Conservation (phyloP, 192 early-diverging fungal genomes). For the Coemansia sp. region DNA sequence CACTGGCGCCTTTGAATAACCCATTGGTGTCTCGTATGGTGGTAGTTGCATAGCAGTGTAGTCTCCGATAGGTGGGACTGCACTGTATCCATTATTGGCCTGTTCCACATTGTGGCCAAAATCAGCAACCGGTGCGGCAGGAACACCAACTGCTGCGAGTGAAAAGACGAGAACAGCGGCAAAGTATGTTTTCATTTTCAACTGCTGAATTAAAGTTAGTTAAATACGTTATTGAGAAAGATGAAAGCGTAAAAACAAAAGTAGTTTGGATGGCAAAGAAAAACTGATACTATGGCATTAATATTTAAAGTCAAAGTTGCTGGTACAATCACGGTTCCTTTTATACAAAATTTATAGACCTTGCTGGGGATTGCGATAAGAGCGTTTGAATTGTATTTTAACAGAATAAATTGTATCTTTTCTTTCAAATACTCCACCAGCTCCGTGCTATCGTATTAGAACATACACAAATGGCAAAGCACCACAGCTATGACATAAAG, state of each 20-base stretch:
- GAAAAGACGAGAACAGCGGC: conserved; percentile 1
- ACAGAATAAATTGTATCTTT: no score
- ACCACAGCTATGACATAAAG: no score
- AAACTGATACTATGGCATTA: background rate
- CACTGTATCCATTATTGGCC: background rate
- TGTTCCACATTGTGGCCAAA: background rate
- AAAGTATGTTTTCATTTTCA: conserved; percentile 16
- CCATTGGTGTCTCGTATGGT: no score
- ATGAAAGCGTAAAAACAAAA: background rate
- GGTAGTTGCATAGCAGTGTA: no score
- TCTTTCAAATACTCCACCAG: no score
- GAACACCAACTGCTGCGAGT: background rate
- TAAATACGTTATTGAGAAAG: background rate
- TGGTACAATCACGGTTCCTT: background rate
- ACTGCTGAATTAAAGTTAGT: background rate
- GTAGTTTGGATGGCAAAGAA: background rate
- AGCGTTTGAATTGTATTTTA: no score
- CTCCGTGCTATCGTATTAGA: no score
- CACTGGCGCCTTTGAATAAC: no score
- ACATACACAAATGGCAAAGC: no score
- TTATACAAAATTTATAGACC: background rate
- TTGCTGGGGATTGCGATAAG: no score
- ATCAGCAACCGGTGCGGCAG: background rate
- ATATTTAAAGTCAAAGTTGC: background rate
- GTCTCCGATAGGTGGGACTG: background rate